Conservation (phyloP, 108 stramenopile genomes). For the Aurantiochytrium sp. region DNA sequence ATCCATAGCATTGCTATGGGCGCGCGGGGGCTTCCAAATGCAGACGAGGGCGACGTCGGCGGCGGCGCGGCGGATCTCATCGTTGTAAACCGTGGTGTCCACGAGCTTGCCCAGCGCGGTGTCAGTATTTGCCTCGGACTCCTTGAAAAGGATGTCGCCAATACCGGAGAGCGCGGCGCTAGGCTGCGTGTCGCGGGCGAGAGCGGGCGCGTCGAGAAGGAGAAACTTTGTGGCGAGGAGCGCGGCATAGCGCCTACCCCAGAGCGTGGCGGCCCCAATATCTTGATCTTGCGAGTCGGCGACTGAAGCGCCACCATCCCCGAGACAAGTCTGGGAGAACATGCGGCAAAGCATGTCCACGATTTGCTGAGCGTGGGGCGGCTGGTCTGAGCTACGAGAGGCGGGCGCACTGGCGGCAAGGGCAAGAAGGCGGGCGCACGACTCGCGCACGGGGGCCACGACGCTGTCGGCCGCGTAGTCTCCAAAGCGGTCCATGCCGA, state of each 20-base stretch:
- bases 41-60: not conserved
- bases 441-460: not conserved
- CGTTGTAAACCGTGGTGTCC: not conserved
- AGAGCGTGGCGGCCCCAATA: not conserved
- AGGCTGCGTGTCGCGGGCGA: not conserved
- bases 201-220: not conserved
- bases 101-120: not conserved
- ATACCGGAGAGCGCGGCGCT: not conserved
- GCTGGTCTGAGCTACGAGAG: no score
- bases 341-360: not conserved
- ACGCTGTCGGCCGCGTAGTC: conserved; percentile 22
- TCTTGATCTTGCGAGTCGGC: no score
- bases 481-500: conserved; percentile 23
- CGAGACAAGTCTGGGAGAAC: not conserved
- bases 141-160: not conserved
- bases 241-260: not conserved
- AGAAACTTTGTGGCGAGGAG: not conserved
- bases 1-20: no score
- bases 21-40: not conserved
- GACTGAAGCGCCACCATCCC: no score
- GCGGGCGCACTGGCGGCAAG: not conserved
- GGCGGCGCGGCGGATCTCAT: conserved; percentile 23
- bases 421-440: conserved; percentile 1
- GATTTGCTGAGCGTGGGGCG: not conserved
- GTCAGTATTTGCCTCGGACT: not conserved